Conservation (phyloP, 768 basidiomycete species). For the Suillus paluster region DNA sequence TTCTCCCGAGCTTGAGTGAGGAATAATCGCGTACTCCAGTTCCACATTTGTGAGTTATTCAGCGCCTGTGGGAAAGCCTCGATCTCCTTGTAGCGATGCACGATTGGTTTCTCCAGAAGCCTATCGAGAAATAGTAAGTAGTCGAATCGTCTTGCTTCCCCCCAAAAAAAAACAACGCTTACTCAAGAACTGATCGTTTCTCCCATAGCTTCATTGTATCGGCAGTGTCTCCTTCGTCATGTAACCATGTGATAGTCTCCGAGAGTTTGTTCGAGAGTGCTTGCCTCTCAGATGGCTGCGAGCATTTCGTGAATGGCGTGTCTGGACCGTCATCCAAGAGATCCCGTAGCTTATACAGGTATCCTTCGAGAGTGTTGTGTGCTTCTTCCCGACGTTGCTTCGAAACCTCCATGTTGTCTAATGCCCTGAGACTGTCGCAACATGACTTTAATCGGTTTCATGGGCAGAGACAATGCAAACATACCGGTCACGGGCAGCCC, state of each 20-base stretch:
- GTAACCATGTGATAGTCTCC: conserved; percentile 82
- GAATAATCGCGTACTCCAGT: conserved; percentile 88
- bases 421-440: conserved; percentile 66
- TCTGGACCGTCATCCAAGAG: conserved; percentile 68
- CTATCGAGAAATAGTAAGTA: conserved; percentile 41
- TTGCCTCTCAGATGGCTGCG: conserved; percentile 70
- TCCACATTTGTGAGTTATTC: conserved; percentile 85
- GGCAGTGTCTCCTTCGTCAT: conserved; percentile 82
- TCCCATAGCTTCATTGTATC: conserved; percentile 74
- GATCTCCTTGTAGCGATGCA: conserved; percentile 88
- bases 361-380: conserved; percentile 87
- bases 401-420: conserved; percentile 77
- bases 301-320: conserved; percentile 86
- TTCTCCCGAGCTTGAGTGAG: conserved; percentile 78
- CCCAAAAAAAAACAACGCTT: conserved; percentile 40
- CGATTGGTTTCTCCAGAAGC: conserved; percentile 77
- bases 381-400: conserved; percentile 88
- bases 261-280: conserved; percentile 68
- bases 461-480: conserved; percentile 22
- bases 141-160: background rate
- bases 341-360: conserved; percentile 90
- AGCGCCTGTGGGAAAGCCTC: conserved; percentile 83
- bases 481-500: conserved; percentile 71
- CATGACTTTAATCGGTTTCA: conserved; percentile 11
- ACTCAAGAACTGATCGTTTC: conserved; percentile 86